Evolutionary conservation across 805 yeast species (phyloP).

Genomic region (Schizosaccharomyces japonicus): DNA sequence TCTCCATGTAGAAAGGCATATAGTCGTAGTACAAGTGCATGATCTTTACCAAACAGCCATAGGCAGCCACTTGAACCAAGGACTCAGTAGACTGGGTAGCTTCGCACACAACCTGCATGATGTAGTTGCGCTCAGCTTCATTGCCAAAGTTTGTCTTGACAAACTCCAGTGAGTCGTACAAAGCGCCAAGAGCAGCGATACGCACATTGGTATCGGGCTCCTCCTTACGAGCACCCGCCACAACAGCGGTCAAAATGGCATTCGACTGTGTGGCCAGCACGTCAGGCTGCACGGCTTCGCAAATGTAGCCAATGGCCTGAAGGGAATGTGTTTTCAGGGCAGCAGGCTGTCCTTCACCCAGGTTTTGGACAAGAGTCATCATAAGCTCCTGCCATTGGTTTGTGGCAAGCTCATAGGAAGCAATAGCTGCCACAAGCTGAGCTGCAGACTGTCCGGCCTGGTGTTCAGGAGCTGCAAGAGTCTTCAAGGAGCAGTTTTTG

Average conservation of each 20-base stretch:
- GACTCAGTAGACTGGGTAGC: slow-evolving; percentile 76
- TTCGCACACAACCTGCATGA: slow-evolving; percentile 97
- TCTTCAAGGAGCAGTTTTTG: slow-evolving; percentile 35
- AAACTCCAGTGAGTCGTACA: slow-evolving; percentile 74
- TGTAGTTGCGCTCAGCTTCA: slow-evolving; percentile 86
- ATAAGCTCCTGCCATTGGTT: slow-evolving; percentile 75
- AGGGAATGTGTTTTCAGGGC: slow-evolving; percentile 70
- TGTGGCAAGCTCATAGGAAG: slow-evolving; percentile 79
- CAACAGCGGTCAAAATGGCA: slow-evolving; percentile 82
- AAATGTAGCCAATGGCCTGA: slow-evolving; percentile 79
- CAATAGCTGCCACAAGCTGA: slow-evolving; percentile 86
- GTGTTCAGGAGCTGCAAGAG: slow-evolving; percentile 41
- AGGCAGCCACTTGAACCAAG: slow-evolving; percentile 79
- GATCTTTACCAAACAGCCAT: slow-evolving; percentile 80
- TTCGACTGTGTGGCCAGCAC: slow-evolving; percentile 65
- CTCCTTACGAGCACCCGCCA: slow-evolving; percentile 76
- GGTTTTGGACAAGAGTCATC: slow-evolving; percentile 61
- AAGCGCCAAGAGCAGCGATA: slow-evolving; percentile 73
- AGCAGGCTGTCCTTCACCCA: slow-evolving; percentile 44
- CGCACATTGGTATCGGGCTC: slow-evolving; percentile 60
- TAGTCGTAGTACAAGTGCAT: slow-evolving; percentile 70
- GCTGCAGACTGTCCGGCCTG: slow-evolving; percentile 76
- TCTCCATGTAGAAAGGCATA: slow-evolving; percentile 93
- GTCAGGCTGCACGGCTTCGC: slow-evolving; percentile 76
- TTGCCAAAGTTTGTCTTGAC: slow-evolving; percentile 69